Conservation (phyloP, 306 rosid genomes). For the Vigna reflexopilosa region DNA sequence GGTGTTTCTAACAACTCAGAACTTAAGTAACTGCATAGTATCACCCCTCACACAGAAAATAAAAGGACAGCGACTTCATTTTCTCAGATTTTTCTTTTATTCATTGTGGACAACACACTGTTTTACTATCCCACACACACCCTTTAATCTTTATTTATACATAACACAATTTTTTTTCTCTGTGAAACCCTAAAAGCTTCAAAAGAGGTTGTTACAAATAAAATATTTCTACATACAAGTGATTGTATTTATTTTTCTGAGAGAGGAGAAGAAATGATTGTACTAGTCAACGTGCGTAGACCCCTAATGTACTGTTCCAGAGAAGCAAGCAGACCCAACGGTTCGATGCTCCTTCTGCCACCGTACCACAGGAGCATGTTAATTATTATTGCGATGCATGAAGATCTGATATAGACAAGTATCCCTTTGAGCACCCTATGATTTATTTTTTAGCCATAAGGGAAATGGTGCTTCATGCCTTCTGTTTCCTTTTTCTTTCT, state of each 20-base stretch:
- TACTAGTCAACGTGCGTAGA: constrained; percentile 75
- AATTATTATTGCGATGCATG: constrained; percentile 32
- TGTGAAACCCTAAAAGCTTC: not conserved
- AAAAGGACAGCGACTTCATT: constrained; percentile 50
- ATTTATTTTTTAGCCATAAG: constrained; percentile 11
- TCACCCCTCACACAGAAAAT: constrained; percentile 27
- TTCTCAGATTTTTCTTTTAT: constrained; percentile 53
- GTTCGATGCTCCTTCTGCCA: constrained; percentile 56
- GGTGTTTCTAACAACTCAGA: constrained; percentile 47
- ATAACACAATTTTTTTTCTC: not conserved
- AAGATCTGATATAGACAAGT: constrained; percentile 33
- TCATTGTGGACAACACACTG: constrained; percentile 49
- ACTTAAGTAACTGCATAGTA: constrained; percentile 54
- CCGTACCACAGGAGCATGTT: constrained; percentile 60
- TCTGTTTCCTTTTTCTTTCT: not conserved
- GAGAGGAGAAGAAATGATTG: constrained; percentile 58
- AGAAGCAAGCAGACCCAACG: constrained; percentile 82
- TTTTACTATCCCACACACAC: constrained; percentile 46
- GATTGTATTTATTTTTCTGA: constrained; percentile 1
- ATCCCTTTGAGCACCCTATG: constrained; percentile 12
- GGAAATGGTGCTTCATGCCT: constrained; percentile 17
- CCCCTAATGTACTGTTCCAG: constrained; percentile 67
- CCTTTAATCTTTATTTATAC: not conserved
- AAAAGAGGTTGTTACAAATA: not conserved
- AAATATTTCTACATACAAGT: not conserved